phyloP scores from a whole-genome alignment of 2,329 filamentous ascomycete species.

The Alternaria arborescens region DNA sequence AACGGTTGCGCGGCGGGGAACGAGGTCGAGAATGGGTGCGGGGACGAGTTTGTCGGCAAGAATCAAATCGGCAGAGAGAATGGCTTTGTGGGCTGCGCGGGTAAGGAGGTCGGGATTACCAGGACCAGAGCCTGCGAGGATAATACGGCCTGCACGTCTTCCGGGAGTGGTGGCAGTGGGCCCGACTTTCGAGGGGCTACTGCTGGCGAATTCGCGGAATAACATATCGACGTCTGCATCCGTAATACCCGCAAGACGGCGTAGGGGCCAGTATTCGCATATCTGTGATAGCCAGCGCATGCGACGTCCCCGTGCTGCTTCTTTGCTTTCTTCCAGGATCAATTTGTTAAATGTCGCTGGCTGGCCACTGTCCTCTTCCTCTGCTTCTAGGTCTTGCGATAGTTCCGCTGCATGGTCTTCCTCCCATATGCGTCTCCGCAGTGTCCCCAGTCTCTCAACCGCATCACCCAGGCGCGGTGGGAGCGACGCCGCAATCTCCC shows the following conservation, averaged over 20 bases:
- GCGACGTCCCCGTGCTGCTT: conserved; percentile 78
- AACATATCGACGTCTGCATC: conserved; percentile 81
- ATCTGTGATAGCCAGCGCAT: conserved; percentile 96
- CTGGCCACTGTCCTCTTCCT: conserved; percentile 75
- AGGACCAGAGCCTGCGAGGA: conserved; percentile 90
- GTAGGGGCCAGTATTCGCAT: conserved; percentile 97
- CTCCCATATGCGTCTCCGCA: conserved; percentile 53
- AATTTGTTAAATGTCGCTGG: conserved; percentile 84
- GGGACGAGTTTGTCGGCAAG: conserved; percentile 89
- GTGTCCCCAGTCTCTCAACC: conserved; percentile 76
- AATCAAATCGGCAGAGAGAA: conserved; percentile 77
- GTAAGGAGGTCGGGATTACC: conserved; percentile 94
- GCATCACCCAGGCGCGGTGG: conserved; percentile 78
- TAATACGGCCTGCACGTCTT: conserved; percentile 70
- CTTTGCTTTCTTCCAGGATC: conserved; percentile 75
- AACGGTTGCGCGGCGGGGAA: conserved; percentile 87
- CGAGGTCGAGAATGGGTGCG: conserved; percentile 82
- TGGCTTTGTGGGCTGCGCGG: conserved; percentile 78
- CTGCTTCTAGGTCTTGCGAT: conserved; percentile 56
- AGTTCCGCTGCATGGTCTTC: conserved; percentile 61
- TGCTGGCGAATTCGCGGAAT: conserved; percentile 72
- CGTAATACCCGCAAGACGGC: conserved; percentile 78
- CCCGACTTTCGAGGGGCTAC: conserved; percentile 46
- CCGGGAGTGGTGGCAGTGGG: conserved; percentile 31
- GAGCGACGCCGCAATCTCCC: conserved; percentile 84